Evolutionary conservation across 306 rosid genomes (phyloP), one percentile per base, ranked within the genome.

Genomic region (Albizia julibrissin): DNA sequence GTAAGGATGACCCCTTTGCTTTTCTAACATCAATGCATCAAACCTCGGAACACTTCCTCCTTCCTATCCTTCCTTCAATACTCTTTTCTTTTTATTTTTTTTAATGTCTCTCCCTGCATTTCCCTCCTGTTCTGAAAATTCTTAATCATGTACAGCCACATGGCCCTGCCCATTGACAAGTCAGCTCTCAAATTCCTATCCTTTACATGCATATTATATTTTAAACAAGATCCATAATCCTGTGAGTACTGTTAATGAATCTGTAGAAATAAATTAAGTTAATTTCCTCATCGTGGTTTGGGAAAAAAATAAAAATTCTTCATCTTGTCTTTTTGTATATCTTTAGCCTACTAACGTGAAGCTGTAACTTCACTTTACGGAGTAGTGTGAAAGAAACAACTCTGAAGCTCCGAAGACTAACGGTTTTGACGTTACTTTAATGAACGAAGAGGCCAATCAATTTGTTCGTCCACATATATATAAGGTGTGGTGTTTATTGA

Each of bases 101-200:
- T 39, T 0, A 34, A 10, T 21, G 1, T 40, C 27, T 42, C 54
- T 42, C 50, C 59, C 74, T 78, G 39, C 39, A 77, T 77, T 78
- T 72, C 29, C 62, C 54, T 27, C 37, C 3, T 58, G 31, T 3
- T 80, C 26, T 79, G 39, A 62, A 77, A 73, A 62, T 56, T 73
- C 47, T 61, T 69, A 74, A 85, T 85, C 61, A 80, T 77, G 74
- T 62, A 69, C 64, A 46, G 21, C 79, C 74, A 79, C 75, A 49
- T 78, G 82, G 18, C 39, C 37, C 24, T 78, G 39, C 42, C 65
- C 27, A 24, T 46, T 27, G 11, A 49, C 61, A 37, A 78, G 66
- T 71, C 37, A 78, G 26, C 54, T 33, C 52, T 13, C 72, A 33
- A 67, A 13, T 44, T 40, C 2, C 81, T 15, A 43, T 21, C 52